phyloP scores from a whole-genome alignment of 495 filamentous ascomycete species.

The Talaromyces wortmannii region DNA sequence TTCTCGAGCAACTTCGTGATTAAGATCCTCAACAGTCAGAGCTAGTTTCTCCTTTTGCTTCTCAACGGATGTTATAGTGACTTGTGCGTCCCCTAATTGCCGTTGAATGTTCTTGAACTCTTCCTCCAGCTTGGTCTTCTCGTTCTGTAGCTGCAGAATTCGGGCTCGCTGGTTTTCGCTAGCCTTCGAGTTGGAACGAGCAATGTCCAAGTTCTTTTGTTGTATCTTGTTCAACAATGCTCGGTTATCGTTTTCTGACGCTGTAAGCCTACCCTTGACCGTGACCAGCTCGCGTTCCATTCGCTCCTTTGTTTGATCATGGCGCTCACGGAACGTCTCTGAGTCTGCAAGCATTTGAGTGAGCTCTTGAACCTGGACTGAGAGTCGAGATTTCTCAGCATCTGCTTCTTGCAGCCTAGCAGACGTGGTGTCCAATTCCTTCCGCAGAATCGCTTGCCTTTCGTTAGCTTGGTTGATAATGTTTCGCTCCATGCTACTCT shows the following conservation, averaged over 20 bases:
- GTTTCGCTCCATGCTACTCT: constrained; percentile 71
- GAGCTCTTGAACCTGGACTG: constrained; percentile 70
- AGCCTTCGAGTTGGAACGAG: constrained; percentile 78
- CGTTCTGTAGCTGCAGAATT: constrained; percentile 67
- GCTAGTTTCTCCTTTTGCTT: constrained; percentile 95
- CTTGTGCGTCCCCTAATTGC: constrained; percentile 80
- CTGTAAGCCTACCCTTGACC: constrained; percentile 80
- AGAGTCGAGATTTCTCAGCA: constrained; percentile 65
- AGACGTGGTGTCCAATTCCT: constrained; percentile 69
- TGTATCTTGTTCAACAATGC: constrained; percentile 92
- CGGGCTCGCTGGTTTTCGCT: constrained; percentile 80
- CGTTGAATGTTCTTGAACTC: constrained; percentile 73
- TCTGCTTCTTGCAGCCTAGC: constrained; percentile 67
- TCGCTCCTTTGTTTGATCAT: constrained; percentile 90
- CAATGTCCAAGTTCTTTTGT: constrained; percentile 96
- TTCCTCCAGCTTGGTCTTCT: constrained; percentile 80
- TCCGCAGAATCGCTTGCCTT: constrained; percentile 66
- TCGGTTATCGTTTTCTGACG: constrained; percentile 97
- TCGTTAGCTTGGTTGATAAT: constrained; percentile 74
- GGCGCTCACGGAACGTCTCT: constrained; percentile 74
- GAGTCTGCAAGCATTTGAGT: constrained; percentile 81
- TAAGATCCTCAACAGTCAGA: constrained; percentile 83
- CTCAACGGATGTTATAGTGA: constrained; percentile 78
- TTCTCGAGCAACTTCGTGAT: constrained; percentile 85
- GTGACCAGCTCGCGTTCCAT: constrained; percentile 89